phyloP scores from a whole-genome alignment of 306 rosid species.

The Rubus parviflorus region DNA sequence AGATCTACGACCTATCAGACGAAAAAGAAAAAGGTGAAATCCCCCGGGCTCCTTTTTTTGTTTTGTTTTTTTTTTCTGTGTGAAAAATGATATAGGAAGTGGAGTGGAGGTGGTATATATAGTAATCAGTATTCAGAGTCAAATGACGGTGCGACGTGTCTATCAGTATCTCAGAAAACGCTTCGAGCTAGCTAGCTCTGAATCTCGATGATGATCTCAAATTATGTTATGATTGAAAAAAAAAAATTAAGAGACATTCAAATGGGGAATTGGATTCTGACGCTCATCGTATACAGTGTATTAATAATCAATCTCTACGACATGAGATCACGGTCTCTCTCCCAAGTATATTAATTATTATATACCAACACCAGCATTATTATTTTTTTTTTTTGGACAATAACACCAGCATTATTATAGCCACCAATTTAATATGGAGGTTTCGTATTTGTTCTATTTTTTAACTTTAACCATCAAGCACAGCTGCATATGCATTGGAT shows the following conservation, averaged over 20 bases:
- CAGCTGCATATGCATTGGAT: too few relatives aligned
- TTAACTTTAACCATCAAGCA: too few relatives aligned
- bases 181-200: not conserved
- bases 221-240: not conserved
- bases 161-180: not conserved
- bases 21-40: not conserved
- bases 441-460: too few relatives aligned
- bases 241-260: not conserved
- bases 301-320: not conserved
- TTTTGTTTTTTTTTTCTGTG: not conserved
- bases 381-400: too few relatives aligned
- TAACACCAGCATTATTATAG: too few relatives aligned
- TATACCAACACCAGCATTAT: too few relatives aligned
- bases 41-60: not conserved
- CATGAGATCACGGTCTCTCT: not conserved
- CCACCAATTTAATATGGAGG: not conserved
- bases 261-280: not conserved
- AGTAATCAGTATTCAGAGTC: not conserved
- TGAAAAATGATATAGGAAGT: slow-evolving; percentile 6
- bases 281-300: not conserved
- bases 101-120: not conserved
- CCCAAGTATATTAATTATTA: not conserved
- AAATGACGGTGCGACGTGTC: slow-evolving; percentile 12
- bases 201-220: not conserved
- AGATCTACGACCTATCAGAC: slow-evolving; percentile 36